Conservation (phyloP, 169 alveolate species). For the Theileria sp. region DNA sequence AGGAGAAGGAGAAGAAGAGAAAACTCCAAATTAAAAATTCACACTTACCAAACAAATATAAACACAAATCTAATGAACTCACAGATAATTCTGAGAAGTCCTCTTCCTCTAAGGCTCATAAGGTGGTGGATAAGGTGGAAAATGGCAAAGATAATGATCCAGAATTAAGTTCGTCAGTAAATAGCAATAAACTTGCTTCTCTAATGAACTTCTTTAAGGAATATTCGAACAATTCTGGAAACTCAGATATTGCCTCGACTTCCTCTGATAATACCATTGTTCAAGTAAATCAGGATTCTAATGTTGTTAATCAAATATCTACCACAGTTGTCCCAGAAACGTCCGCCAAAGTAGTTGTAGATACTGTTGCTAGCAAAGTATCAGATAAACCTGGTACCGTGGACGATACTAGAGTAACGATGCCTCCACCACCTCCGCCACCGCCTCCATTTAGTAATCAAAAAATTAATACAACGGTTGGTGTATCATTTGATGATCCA, state of each 20-base stretch:
- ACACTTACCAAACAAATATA: slow-evolving; percentile 29
- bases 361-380: background rate
- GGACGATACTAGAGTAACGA: background rate
- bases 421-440: background rate
- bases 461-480: background rate
- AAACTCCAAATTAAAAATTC: slow-evolving; percentile 53
- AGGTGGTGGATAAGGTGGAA: background rate
- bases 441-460: background rate
- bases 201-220: slow-evolving; percentile 55
- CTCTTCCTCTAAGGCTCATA: background rate
- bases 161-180: background rate
- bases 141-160: background rate
- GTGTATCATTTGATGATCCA: background rate
- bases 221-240: slow-evolving; percentile 2
- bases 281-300: background rate
- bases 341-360: background rate
- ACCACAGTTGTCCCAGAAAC: background rate
- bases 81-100: background rate
- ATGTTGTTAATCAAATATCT: background rate
- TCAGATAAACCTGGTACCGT: background rate
- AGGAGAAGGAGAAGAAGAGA: slow-evolving; percentile 62
- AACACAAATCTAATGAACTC: slow-evolving; percentile 6
- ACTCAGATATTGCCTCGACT: background rate
- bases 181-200: slow-evolving; percentile 8
- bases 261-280: background rate